phyloP scores from a whole-genome alignment of 2,329 filamentous ascomycete species.

The Fusarium xylarioides region DNA sequence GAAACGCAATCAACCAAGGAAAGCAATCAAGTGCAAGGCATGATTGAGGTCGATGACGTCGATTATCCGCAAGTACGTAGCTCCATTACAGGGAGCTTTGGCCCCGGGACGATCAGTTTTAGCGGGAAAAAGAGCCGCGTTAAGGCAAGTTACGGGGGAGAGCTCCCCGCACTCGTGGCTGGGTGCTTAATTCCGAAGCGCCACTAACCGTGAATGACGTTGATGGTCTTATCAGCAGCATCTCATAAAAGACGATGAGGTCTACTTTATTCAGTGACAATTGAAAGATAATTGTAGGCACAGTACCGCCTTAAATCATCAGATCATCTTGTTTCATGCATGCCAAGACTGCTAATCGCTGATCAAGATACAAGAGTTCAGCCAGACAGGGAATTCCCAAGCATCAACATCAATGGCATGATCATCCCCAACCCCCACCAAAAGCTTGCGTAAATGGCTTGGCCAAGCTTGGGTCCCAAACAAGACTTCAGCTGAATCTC shows the following conservation, averaged over 20 bases:
- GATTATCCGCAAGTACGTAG: conserved; percentile 19
- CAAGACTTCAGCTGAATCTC: conserved; percentile 23
- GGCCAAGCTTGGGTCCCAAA: neutral
- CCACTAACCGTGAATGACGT: conserved; percentile 21
- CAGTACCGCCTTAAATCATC: neutral
- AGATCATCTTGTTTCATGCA: conserved; percentile 1
- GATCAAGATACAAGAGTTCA: conserved; percentile 10
- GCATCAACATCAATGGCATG: conserved; percentile 5
- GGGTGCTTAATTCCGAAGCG: neutral
- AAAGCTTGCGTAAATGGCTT: conserved; percentile 42
- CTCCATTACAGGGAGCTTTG: conserved; percentile 12
- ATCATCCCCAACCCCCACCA: conserved; percentile 5
- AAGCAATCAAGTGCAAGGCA: conserved; percentile 25
- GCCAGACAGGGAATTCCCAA: conserved; percentile 21
- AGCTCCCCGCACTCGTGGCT: conserved; percentile 17
- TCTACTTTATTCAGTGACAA: neutral
- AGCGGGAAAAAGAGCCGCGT: conserved; percentile 29
- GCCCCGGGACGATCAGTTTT: conserved; percentile 26
- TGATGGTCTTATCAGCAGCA: neutral
- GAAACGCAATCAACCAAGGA: conserved; percentile 30
- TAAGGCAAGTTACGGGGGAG: conserved; percentile 12
- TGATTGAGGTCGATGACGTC: conserved; percentile 41
- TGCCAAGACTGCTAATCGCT: conserved; percentile 20
- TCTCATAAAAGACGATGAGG: neutral
- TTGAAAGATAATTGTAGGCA: neutral